phyloP scores from a whole-genome alignment of 129 eudicot species.

The Tagetes erecta region DNA sequence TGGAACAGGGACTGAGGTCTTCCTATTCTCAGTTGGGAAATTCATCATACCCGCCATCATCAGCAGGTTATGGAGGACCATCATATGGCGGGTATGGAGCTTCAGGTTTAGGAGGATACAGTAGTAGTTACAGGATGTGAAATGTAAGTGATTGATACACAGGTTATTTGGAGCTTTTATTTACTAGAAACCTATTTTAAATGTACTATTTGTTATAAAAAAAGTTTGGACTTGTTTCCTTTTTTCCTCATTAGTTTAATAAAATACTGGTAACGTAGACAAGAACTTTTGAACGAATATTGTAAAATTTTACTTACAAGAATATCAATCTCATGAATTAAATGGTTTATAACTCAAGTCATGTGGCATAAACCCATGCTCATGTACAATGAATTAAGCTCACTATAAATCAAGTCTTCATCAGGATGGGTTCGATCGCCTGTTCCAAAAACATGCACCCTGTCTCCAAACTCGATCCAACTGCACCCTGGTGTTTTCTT shows the following conservation, averaged over 20 bases:
- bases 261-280: neutral
- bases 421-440: conserved; percentile 55
- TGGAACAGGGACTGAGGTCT: conserved; percentile 63
- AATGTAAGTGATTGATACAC: conserved; percentile 21
- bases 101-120: conserved; percentile 74
- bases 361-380: conserved; percentile 33
- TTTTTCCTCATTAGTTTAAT: neutral
- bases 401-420: conserved; percentile 43
- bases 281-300: neutral
- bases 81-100: conserved; percentile 56
- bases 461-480: conserved; percentile 68
- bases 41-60: conserved; percentile 46
- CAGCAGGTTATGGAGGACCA: conserved; percentile 35
- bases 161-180: conserved; percentile 19
- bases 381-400: conserved; percentile 48
- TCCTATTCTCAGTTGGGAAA: conserved; percentile 58
- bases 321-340: neutral
- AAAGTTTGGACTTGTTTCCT: conserved; percentile 13
- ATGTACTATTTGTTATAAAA: conserved; percentile 23
- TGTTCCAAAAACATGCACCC: conserved; percentile 57
- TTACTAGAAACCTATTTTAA: conserved; percentile 2
- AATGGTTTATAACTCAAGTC: conserved; percentile 18
- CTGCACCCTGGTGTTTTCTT: conserved; percentile 81
- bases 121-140: conserved; percentile 65
- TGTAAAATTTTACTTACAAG: neutral